Percentiles rank a stretch among this genome's conserved stretches.
phyloP scores from a whole-genome alignment of 2,329 filamentous ascomycete genomes.

The Trichoderma simmonsii region DNA sequence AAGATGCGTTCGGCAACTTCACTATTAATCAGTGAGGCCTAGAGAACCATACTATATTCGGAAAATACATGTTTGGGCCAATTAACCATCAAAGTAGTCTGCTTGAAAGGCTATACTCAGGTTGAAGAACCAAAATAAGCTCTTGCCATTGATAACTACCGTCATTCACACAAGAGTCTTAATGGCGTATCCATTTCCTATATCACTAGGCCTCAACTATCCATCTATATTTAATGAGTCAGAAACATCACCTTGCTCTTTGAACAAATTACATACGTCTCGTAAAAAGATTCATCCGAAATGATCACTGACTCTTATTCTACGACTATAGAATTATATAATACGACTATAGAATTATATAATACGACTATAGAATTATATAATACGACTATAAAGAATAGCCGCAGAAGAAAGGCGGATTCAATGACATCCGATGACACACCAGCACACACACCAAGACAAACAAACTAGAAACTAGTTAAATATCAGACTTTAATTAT shows the following conservation, averaged over 20 bases:
- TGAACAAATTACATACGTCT: not conserved
- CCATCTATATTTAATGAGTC: not conserved
- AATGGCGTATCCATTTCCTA: not conserved
- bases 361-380: too few relatives aligned
- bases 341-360: too few relatives aligned
- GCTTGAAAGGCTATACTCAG: not conserved
- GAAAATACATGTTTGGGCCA: not conserved
- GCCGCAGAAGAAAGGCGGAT: not conserved
- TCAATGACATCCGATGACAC: not conserved
- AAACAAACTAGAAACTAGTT: not conserved
- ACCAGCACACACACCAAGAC: not conserved
- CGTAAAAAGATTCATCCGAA: not conserved
- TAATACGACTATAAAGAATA: not conserved
- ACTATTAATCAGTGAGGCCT: not conserved
- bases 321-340: not conserved
- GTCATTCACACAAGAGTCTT: not conserved
- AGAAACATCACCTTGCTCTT: not conserved
- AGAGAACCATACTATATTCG: not conserved
- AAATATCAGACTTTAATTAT: not conserved
- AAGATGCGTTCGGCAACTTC: not conserved
- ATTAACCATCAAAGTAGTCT: fast-evolving
- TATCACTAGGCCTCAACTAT: not conserved
- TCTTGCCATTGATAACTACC: not conserved
- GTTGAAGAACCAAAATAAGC: not conserved
- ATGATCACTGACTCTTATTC: not conserved